Evolutionary conservation across 176 grass and related monocot genomes (phyloP).

Genomic region (Juncus inflexus): DNA sequence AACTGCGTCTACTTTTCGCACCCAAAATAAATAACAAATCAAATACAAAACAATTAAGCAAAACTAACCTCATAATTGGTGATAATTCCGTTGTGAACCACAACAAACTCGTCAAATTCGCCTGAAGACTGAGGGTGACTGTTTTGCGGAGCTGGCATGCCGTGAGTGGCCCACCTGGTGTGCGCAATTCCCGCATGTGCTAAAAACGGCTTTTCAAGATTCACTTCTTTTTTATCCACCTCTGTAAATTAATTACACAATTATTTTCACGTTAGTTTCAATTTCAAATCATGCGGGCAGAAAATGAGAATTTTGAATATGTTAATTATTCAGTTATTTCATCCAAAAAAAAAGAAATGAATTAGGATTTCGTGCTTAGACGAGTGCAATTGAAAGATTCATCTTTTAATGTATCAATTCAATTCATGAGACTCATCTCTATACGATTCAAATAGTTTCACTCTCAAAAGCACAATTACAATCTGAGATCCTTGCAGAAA

Average conservation of each 20-base stretch:
- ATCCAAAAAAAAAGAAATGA: background rate
- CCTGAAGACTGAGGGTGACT: constrained; percentile 96
- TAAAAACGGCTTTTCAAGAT: constrained; percentile 62
- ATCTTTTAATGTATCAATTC: too few relatives aligned
- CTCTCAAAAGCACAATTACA: too few relatives aligned
- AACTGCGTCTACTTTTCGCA: too few relatives aligned
- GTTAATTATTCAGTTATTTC: background rate
- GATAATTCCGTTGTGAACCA: constrained; percentile 99
- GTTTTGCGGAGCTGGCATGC: constrained; percentile 76
- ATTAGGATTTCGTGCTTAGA: too few relatives aligned
- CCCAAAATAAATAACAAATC: too few relatives aligned
- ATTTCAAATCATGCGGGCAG: too few relatives aligned
- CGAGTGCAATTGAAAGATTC: too few relatives aligned
- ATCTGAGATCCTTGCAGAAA: background rate
- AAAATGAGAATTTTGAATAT: too few relatives aligned
- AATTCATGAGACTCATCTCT: too few relatives aligned
- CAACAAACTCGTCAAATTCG: constrained; percentile 71
- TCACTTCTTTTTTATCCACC: constrained; percentile 75
- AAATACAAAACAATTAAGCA: too few relatives aligned
- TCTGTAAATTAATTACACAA: constrained; percentile 28
- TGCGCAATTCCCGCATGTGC: constrained; percentile 91
- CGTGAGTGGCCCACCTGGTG: constrained; percentile 96
- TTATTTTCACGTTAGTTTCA: too few relatives aligned
- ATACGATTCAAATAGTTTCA: too few relatives aligned
- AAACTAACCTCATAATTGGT: constrained; percentile 86